Percentiles rank a stretch among this genome's conserved stretches.
Evolutionary conservation across 768 basidiomycete genomes (phyloP).

Genomic region (Crucibulum laeve): DNA sequence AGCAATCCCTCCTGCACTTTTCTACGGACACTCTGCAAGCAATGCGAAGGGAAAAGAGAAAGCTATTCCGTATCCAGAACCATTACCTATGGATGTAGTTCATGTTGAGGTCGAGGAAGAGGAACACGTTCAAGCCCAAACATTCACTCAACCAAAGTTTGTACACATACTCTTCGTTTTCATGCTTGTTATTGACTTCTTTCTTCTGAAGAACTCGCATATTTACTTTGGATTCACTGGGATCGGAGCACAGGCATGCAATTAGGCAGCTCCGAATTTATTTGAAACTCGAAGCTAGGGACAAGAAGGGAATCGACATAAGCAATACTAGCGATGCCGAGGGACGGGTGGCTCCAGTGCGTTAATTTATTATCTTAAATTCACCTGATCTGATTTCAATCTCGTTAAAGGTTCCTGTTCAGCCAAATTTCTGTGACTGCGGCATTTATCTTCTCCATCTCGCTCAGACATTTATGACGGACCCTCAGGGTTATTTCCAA

Average conservation of each 20-base stretch:
- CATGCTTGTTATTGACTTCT: too few species aligned
- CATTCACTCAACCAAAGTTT: too few species aligned
- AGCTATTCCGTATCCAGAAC: too few species aligned
- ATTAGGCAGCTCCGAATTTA: constrained; percentile 60
- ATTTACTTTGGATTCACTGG: constrained; percentile 88
- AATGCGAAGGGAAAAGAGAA: too few species aligned
- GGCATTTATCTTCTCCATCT: constrained; percentile 91
- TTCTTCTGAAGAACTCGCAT: constrained; percentile 47
- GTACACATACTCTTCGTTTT: too few species aligned
- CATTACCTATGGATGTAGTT: too few species aligned
- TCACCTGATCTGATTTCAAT: neutral
- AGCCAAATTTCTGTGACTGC: constrained; percentile 90
- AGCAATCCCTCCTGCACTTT: too few species aligned
- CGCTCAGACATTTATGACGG: constrained; percentile 66
- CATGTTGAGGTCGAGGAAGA: too few species aligned
- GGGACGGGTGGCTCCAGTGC: constrained; percentile 51
- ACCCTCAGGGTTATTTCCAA: constrained; percentile 48
- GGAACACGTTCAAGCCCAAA: too few species aligned
- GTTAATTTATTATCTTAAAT: constrained; percentile 11
- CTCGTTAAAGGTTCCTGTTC: constrained; percentile 67
- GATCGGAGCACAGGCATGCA: constrained; percentile 64
- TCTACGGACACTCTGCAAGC: too few species aligned
- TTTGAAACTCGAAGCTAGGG: constrained; percentile 70
- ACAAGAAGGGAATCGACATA: constrained; percentile 48
- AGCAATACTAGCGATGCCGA: constrained; percentile 28